phyloP scores from a whole-genome alignment of 345 rosid species.

The rapeseed (Brassica napus) region DNA sequence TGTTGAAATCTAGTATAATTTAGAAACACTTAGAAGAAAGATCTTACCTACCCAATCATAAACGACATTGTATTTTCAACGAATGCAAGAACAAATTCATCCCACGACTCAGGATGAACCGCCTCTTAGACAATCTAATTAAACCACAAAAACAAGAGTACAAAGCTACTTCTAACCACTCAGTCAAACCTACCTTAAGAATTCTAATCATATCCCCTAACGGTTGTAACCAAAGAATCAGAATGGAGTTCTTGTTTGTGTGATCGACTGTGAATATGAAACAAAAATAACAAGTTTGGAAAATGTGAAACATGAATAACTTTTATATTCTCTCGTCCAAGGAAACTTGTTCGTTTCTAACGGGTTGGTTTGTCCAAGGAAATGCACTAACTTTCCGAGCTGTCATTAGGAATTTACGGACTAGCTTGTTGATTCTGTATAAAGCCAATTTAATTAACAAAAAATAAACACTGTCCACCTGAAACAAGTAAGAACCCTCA shows the following conservation, averaged over 20 bases:
- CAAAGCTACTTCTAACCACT: too few relatives aligned
- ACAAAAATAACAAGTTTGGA: background rate
- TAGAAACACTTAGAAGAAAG: too few relatives aligned
- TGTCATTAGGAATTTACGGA: slow-evolving; percentile 7
- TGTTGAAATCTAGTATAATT: too few relatives aligned
- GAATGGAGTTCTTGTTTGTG: background rate
- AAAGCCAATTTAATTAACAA: background rate
- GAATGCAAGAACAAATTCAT: too few relatives aligned
- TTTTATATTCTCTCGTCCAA: slow-evolving; percentile 14
- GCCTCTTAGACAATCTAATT: too few relatives aligned
- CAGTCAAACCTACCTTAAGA: too few relatives aligned
- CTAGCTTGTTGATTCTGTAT: slow-evolving; percentile 12
- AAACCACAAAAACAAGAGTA: too few relatives aligned
- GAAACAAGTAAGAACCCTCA: slow-evolving; percentile 25
- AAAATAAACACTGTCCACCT: slow-evolving; percentile 27
- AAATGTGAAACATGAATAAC: slow-evolving; percentile 6
- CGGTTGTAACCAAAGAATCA: too few relatives aligned
- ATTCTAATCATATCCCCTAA: too few relatives aligned
- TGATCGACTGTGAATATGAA: background rate
- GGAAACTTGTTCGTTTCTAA: background rate
- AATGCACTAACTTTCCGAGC: slow-evolving; percentile 3
- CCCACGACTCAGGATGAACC: too few relatives aligned
- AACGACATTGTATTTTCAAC: too few relatives aligned
- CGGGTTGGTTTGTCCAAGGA: slow-evolving; percentile 3
- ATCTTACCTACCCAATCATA: too few relatives aligned